A percentile compares a stretch with the other conserved stretches of the same genome.
Evolutionary conservation across 2,329 filamentous ascomycete genomes (phyloP).

Genomic region (Phialocephala subalpina): DNA sequence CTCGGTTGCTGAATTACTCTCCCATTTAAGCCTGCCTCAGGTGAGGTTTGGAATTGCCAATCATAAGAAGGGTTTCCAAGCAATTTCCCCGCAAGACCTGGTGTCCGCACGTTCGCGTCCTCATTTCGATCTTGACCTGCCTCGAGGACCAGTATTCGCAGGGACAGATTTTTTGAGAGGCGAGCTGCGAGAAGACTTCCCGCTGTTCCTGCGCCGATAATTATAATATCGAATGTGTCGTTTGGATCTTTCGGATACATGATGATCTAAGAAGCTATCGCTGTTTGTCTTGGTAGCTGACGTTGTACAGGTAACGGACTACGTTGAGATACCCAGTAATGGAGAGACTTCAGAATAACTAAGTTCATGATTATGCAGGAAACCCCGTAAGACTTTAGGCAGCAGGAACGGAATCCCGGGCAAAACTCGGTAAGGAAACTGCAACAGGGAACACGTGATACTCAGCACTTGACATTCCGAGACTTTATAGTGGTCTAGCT

Average conservation of each 20-base stretch:
- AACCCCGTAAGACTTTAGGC: too few species aligned
- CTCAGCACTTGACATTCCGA: too few species aligned
- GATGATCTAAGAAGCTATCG: neutral
- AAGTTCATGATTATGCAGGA: too few species aligned
- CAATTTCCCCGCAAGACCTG: slow-evolving; percentile 2
- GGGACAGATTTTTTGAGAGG: slow-evolving; percentile 46
- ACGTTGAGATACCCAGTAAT: too few species aligned
- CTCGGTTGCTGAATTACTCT: slow-evolving; percentile 12
- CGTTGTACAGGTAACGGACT: too few species aligned
- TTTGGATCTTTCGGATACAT: neutral
- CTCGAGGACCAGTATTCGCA: slow-evolving; percentile 49
- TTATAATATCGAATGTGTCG: slow-evolving; percentile 46
- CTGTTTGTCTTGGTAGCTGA: neutral
- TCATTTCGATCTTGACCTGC: slow-evolving; percentile 41
- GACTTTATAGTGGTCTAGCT: too few species aligned
- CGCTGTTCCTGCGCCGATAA: slow-evolving; percentile 53
- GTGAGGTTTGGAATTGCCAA: slow-evolving; percentile 13
- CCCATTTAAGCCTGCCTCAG: slow-evolving; percentile 11
- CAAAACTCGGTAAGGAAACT: too few species aligned
- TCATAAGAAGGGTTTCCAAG: slow-evolving; percentile 9
- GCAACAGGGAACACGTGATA: too few species aligned
- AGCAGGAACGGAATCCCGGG: too few species aligned
- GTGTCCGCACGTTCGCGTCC: slow-evolving; percentile 7
- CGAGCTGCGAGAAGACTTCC: slow-evolving; percentile 50
- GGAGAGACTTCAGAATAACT: neutral